Base-by-base conservation (phyloP, 2,329 filamentous ascomycete species). In the Lachnellula arida region DNA sequence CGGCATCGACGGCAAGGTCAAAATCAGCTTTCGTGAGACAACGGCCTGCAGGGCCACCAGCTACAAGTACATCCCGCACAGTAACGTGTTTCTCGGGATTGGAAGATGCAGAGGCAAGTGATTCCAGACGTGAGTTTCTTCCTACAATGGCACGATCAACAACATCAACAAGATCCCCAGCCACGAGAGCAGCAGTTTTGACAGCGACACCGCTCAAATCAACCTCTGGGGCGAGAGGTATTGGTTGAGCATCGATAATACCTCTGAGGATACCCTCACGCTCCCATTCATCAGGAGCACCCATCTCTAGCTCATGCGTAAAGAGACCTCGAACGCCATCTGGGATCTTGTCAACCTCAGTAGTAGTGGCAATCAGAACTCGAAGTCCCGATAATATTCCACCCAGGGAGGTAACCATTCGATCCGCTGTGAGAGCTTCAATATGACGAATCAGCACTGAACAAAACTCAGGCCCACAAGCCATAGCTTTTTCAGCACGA, bases 151-250 rank as follows among this genome's bases (percentile, higher is more conserved):
- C 94, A 47, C 94, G 84, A 67, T 97, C 92, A 34, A 97, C 90
- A 0, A 99, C 93, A 68, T 99, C 94, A 1, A 96, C 87, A 9
- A 99, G 76, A 69, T 99, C 93, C 14, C 92, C 94, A 19, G 94
- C 94, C 3, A 99, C 94, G 7, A 99, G 78, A 1, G 94, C 94
- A 6, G 94, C 94, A 8, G 94, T 99, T 76, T 97, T 97, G 50
- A 99, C 81, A 0, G 94, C 94, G 15, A 99, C 86, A 9, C 87
- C 85, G 59, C 85, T 82, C 5, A 99, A 78, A 54, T 97, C 91
- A 3, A 97, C 90, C 50, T 92, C 87, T 0, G 88, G 82, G 17
- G 92, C 89, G 2, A 97, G 75, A n/a, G 83, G 81, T 22, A 96
- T 80, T 2, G 88, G 86, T 28, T 85, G 82, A 56, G 91, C 86